phyloP scores from a whole-genome alignment of 768 basidiomycete genomes.

The Agrocybe chaxingu region DNA sequence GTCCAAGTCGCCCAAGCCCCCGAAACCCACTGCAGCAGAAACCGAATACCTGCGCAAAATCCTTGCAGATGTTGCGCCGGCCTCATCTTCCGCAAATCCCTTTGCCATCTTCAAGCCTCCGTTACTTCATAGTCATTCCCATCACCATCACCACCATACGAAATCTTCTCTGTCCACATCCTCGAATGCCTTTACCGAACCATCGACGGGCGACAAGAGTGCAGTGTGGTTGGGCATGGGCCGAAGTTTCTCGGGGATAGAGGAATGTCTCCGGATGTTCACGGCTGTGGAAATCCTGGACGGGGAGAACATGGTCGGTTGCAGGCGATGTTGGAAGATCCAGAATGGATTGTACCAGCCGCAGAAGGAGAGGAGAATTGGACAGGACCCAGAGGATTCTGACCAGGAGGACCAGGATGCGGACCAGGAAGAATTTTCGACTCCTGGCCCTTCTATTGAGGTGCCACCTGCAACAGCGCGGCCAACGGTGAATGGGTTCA shows the following conservation, averaged over 20 bases:
- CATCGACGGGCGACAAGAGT: slow-evolving; percentile 1
- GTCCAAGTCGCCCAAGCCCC: slow-evolving; percentile 45
- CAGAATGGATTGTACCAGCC: slow-evolving; percentile 51
- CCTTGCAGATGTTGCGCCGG: slow-evolving; percentile 57
- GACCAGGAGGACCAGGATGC: slow-evolving; percentile 27
- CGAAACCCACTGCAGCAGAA: slow-evolving; percentile 56
- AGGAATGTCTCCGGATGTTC: slow-evolving; percentile 84
- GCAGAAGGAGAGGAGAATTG: slow-evolving; percentile 22
- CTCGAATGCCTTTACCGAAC: background rate
- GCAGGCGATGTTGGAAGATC: slow-evolving; percentile 92
- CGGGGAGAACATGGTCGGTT: slow-evolving; percentile 93
- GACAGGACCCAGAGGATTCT: no score
- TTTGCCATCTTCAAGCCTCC: slow-evolving; percentile 48
- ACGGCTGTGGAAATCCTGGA: slow-evolving; percentile 92
- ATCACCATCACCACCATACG: slow-evolving; percentile 3
- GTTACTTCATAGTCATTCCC: slow-evolving; percentile 17
- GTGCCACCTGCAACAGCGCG: no score
- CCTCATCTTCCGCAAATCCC: slow-evolving; percentile 33
- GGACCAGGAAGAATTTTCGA: slow-evolving; percentile 19
- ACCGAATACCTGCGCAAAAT: slow-evolving; percentile 65
- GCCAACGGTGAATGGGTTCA: no score
- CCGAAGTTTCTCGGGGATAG: slow-evolving; percentile 54
- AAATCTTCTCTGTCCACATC: background rate
- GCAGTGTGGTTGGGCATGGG: slow-evolving; percentile 40
- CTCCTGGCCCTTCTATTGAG: no score